Conservation (phyloP, 2,329 filamentous ascomycete genomes). For the Cryphonectria japonica region DNA sequence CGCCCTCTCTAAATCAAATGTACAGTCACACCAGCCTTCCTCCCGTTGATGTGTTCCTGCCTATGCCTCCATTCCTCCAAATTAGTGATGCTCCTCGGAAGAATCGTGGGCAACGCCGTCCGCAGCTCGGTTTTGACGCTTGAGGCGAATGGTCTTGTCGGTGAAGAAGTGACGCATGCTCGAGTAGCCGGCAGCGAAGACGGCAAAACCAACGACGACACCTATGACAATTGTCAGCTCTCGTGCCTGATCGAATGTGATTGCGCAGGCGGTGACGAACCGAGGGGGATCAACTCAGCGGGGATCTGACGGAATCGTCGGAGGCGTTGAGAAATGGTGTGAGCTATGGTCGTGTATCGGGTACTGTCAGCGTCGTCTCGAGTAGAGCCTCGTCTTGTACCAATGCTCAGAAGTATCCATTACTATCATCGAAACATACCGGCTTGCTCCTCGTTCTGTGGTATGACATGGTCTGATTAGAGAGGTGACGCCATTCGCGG, state of each 20-base stretch:
- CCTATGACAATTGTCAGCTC: constrained; percentile 54
- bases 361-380: constrained; percentile 20
- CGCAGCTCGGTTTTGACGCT: constrained; percentile 65
- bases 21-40: constrained; percentile 27
- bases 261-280: constrained; percentile 61
- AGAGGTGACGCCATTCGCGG: constrained; percentile 19
- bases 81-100: constrained; percentile 42
- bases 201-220: constrained; percentile 83
- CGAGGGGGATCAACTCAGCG: constrained; percentile 91
- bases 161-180: constrained; percentile 78
- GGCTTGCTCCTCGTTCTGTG: constrained; percentile 70
- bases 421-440: constrained; percentile 54
- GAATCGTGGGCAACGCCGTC: constrained; percentile 41
- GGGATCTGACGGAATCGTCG: constrained; percentile 88
- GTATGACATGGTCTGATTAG: constrained; percentile 42
- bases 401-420: constrained; percentile 24
- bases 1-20: constrained; percentile 27
- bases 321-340: constrained; percentile 95
- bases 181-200: constrained; percentile 83
- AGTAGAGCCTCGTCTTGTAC: not conserved
- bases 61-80: constrained; percentile 21
- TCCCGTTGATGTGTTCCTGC: constrained; percentile 28
- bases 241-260: constrained; percentile 9
- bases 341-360: constrained; percentile 61
- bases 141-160: constrained; percentile 91